Evolutionary conservation across 2,329 filamentous ascomycete species (phyloP), one percentile per base, ranked within the genome.

Genomic region (Paraphaeosphaeria sporulosa): DNA sequence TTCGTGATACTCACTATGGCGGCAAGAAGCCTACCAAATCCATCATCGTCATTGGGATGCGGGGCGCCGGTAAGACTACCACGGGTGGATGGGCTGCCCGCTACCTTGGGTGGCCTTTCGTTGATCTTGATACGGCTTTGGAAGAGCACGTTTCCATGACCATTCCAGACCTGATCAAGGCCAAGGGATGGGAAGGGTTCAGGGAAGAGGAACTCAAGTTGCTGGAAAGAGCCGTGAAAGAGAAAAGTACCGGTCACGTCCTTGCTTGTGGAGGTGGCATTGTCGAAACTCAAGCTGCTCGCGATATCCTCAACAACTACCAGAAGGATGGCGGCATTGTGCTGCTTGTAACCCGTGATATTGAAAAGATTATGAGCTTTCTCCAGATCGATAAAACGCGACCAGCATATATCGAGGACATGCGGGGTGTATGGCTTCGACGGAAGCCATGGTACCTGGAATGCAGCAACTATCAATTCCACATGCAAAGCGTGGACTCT

Each of bases 41-140:
- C 0, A 89, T 98, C 54, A 93, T 97, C 79, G 90, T 99, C 62
- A 94, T 99, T 67, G 95, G 95, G 10, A 99, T 99, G 95, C 89
- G 95, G 66, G 95, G 95, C 58, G 95, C 94, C 43, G 95, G 95
- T 27, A 99, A 99, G 82, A 97, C 95, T 0, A 99, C 95, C 0
- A 90, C 92, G 38, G 95, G 95, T 55, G 86, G 87, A 15, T 97
- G 94, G 92, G 90, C 95, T 71, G 89, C 91, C 0, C 86, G 86
- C 62, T 86, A 90, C 30, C 82, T 98, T 1, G 87, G 88, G 52
- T 89, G 93, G 73, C 88, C 90, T 7, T 89, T 97, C 62, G 81
- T 96, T 56, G 95, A 99, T 74, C 85, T 99, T 30, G 95, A 99
- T 74, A 87, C 88, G 2, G 93, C 96, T 73, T 85, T 99, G 17